Base-by-base conservation (phyloP, 164 flowering plant genomes). In the Aristolochia californica region DNA sequence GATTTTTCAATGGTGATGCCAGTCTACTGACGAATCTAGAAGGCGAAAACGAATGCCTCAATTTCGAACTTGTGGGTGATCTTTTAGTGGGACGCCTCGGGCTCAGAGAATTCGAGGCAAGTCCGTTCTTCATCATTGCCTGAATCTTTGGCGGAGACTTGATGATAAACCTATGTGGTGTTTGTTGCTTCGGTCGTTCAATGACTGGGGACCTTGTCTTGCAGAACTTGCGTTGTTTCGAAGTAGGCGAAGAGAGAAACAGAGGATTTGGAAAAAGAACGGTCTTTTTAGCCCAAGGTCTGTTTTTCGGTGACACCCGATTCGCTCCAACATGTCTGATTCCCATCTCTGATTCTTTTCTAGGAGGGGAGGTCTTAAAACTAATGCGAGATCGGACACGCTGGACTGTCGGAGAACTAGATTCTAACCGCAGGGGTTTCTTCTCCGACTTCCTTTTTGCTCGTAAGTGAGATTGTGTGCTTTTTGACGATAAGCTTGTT, bases 221-320 rank as follows among this genome's bases (percentile, higher is more conserved):
- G 75, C 73, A 68, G 47, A 82, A 78, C 57, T 77, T 76, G 27
- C 70, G 78, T 43, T 78, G 82, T 5, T 72, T 69, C 17, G 80
- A 56, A 14, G 83, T 60, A 16, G 83, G 67, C 14, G 85, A 69
- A 16, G 93, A 72, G 34, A 66, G 73, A 68, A 88, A 91, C 59
- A 87, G 48, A 23, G 96, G 97, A 66, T 91, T 91, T 2, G 98
- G 98, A 55, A 91, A 88, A 0, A 91, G 73, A 1, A 88, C 94
- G 21, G 94, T 72, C 64, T 91, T 91, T 49, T 70, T 82, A 43
- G 78, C 88, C 95, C 95, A 91, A 18, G 98, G 95, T 59, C 66
- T 78, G 63, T 85, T 70, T 68, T 62, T 87, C 14, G 98, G 95
- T 1, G 97, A 88, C 0, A 91, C 83, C 43, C 91, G 75, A 61